Percentiles rank a stretch among this genome's conserved stretches.
phyloP scores from a whole-genome alignment of 148 eudicot species.

The Fagopyrum esculentum region DNA sequence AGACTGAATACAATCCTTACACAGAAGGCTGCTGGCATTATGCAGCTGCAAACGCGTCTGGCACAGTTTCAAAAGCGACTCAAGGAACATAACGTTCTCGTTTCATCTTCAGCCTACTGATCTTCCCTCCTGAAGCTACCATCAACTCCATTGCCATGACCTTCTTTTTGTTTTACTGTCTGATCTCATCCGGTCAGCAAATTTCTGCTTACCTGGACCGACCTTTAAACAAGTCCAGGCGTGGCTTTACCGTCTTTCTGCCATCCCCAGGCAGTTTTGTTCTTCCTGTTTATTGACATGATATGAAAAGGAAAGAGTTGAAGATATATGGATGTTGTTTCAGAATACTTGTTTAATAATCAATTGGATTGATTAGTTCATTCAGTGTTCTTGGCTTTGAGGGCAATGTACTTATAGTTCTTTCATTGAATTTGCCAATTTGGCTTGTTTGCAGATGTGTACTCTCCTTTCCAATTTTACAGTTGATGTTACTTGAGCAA shows the following conservation, averaged over 20 bases:
- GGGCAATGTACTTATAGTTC: background rate
- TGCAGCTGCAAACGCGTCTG: slow-evolving; percentile 70
- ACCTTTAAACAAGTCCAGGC: slow-evolving; percentile 8
- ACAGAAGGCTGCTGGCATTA: slow-evolving; percentile 84
- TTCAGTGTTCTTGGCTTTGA: slow-evolving; percentile 3
- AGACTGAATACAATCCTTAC: slow-evolving; percentile 70
- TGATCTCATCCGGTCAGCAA: slow-evolving; percentile 10
- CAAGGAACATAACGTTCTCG: slow-evolving; percentile 73
- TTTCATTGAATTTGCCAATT: background rate
- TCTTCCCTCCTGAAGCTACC: no score
- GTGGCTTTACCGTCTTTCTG: background rate
- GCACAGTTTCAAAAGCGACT: slow-evolving; percentile 81
- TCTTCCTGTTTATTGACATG: slow-evolving; percentile 8
- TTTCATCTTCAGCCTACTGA: slow-evolving; percentile 45
- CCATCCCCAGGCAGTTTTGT: slow-evolving; percentile 2
- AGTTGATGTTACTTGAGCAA: background rate
- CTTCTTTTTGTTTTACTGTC: background rate
- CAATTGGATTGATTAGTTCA: background rate
- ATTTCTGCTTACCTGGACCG: background rate
- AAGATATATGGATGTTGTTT: slow-evolving; percentile 1
- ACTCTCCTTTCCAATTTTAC: background rate
- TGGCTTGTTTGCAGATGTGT: background rate
- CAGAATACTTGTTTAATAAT: background rate
- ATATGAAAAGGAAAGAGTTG: background rate
- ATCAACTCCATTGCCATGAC: background rate